phyloP scores from a whole-genome alignment of 768 basidiomycete genomes.

The Hygrocybe coccinea region DNA sequence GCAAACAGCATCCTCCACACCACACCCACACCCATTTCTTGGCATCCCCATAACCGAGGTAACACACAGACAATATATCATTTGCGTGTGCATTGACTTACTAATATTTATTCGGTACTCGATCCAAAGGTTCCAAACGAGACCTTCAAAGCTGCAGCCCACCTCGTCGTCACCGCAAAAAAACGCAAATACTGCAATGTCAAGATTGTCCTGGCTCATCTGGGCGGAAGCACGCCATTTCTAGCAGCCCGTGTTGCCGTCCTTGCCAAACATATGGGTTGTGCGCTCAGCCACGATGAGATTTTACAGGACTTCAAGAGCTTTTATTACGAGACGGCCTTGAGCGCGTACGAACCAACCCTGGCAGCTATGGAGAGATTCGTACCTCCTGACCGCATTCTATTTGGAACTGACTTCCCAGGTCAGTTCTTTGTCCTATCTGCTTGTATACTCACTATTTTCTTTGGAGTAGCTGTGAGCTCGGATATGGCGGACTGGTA shows the following conservation, averaged over 20 bases:
- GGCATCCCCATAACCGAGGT: slow-evolving; percentile 70
- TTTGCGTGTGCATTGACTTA: neutral
- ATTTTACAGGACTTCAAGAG: slow-evolving; percentile 63
- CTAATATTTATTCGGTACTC: neutral
- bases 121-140: slow-evolving; percentile 65
- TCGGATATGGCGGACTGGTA: slow-evolving; percentile 57
- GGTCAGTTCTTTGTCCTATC: slow-evolving; percentile 36
- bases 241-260: slow-evolving; percentile 67
- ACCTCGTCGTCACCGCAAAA: slow-evolving; percentile 65
- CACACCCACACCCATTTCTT: slow-evolving; percentile 57
- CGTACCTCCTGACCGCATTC: slow-evolving; percentile 44
- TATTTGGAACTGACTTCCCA: slow-evolving; percentile 77
- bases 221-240: slow-evolving; percentile 64
- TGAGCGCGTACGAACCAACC: slow-evolving; percentile 53
- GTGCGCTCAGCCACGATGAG: slow-evolving; percentile 54
- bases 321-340: slow-evolving; percentile 73
- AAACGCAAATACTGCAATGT: slow-evolving; percentile 58
- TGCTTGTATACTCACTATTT: neutral
- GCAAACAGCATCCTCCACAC: slow-evolving; percentile 59
- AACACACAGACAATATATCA: slow-evolving; percentile 10
- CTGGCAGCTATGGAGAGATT: slow-evolving; percentile 49
- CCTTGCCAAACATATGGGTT: slow-evolving; percentile 67
- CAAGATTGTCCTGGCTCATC: slow-evolving; percentile 66
- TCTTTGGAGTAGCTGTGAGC: slow-evolving; percentile 48
- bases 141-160: slow-evolving; percentile 76